phyloP scores from a whole-genome alignment of 2,329 filamentous ascomycete genomes.

The Plenodomus biglobosus region DNA sequence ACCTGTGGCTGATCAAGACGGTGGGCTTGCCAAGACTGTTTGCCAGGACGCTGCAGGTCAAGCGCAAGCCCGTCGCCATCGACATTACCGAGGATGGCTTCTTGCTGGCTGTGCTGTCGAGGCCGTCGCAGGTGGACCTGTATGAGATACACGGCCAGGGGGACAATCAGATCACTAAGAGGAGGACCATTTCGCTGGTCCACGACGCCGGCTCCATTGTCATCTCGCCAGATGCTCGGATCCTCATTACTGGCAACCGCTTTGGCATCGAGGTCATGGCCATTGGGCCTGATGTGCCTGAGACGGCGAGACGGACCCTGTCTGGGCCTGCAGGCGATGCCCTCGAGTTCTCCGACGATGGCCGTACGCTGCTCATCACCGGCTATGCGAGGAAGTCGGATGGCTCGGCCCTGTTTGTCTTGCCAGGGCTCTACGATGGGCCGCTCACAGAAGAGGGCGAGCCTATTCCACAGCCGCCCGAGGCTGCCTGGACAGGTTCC shows the following conservation, averaged over 20 bases:
- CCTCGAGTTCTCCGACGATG: slow-evolving; percentile 45
- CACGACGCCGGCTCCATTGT: slow-evolving; percentile 77
- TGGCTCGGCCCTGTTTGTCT: slow-evolving; percentile 42
- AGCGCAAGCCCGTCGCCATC: slow-evolving; percentile 56
- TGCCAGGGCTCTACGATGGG: slow-evolving; percentile 44
- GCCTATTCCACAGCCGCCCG: slow-evolving; percentile 40
- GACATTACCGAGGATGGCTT: slow-evolving; percentile 79
- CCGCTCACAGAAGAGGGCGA: slow-evolving; percentile 46
- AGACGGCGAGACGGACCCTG: slow-evolving; percentile 39
- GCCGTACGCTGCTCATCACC: slow-evolving; percentile 44
- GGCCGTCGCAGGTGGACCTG: slow-evolving; percentile 81
- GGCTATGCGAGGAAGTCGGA: slow-evolving; percentile 40
- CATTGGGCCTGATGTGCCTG: slow-evolving; percentile 61
- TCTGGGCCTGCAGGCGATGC: slow-evolving; percentile 42
- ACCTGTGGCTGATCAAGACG: slow-evolving; percentile 44
- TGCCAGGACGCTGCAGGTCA: slow-evolving; percentile 41
- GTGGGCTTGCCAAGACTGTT: slow-evolving; percentile 40
- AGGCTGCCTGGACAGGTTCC: slow-evolving; percentile 43
- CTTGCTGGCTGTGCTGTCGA: slow-evolving; percentile 76
- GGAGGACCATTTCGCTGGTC: slow-evolving; percentile 74
- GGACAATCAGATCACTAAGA: slow-evolving; percentile 61
- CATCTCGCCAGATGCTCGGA: slow-evolving; percentile 76
- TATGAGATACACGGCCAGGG: slow-evolving; percentile 63
- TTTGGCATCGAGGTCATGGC: slow-evolving; percentile 88
- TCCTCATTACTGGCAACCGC: slow-evolving; percentile 81